A percentile compares a stretch with the other conserved stretches of the same genome.
Conservation (phyloP, 2,329 filamentous ascomycete species). For the Ilyonectria robusta region DNA sequence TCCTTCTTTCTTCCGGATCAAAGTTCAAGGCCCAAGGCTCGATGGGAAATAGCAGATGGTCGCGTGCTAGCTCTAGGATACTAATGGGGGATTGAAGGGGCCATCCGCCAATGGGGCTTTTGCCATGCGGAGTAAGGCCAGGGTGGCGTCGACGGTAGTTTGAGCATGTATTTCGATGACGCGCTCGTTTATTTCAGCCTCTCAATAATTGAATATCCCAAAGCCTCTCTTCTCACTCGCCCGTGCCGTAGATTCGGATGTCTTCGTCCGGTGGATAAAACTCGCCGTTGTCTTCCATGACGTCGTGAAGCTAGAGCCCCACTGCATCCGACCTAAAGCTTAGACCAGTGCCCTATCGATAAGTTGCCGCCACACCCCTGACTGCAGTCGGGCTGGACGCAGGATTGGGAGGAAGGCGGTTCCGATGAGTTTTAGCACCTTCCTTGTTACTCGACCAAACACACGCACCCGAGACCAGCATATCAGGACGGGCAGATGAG, state of each 20-base stretch:
- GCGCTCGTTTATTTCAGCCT: slow-evolving; percentile 29
- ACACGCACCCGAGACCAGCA: not conserved
- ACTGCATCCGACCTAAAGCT: slow-evolving; percentile 26
- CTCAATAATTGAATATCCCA: not conserved
- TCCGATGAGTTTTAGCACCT: slow-evolving; percentile 10
- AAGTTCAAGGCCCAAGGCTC: not conserved
- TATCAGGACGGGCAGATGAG: slow-evolving; percentile 44
- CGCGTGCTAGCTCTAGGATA: slow-evolving; percentile 17
- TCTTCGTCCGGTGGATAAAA: not conserved
- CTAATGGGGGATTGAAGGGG: slow-evolving; percentile 19
- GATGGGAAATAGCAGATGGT: slow-evolving; percentile 14
- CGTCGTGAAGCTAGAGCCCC: slow-evolving; percentile 19
- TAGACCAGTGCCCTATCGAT: slow-evolving; percentile 41
- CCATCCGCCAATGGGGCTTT: slow-evolving; percentile 15
- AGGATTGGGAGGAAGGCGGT: not conserved
- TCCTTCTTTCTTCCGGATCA: slow-evolving; percentile 1
- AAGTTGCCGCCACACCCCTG: slow-evolving; percentile 44
- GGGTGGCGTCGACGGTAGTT: slow-evolving; percentile 35
- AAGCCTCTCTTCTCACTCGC: not conserved
- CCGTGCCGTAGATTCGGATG: not conserved
- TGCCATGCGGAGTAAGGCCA: slow-evolving; percentile 33
- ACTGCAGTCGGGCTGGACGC: slow-evolving; percentile 5
- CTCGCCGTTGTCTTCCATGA: slow-evolving; percentile 20
- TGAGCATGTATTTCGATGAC: slow-evolving; percentile 6
- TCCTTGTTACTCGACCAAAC: slow-evolving; percentile 7